Percentiles rank a stretch among this genome's conserved stretches.
Conservation (phyloP, 495 filamentous ascomycete species). For the Corynascus novoguineensis region DNA sequence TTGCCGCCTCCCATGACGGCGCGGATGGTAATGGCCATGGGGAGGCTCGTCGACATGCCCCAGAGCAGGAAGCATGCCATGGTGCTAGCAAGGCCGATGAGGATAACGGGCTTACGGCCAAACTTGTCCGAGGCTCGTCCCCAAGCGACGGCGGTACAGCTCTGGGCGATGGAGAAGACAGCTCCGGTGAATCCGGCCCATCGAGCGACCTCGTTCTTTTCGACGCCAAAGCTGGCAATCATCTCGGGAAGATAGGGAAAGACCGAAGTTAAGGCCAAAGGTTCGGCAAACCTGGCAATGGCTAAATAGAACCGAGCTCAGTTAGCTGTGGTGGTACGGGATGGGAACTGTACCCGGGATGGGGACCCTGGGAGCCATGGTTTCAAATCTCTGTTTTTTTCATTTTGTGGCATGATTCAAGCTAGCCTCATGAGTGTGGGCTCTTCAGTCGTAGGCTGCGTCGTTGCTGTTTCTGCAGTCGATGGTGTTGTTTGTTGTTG, state of each 20-base stretch:
- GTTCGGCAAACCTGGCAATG: slow-evolving; percentile 80
- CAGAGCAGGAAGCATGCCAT: slow-evolving; percentile 69
- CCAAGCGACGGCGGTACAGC: slow-evolving; percentile 69
- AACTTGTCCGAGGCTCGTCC: slow-evolving; percentile 67
- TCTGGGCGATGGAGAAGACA: slow-evolving; percentile 68
- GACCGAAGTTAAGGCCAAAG: slow-evolving; percentile 72
- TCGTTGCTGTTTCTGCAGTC: too few relatives aligned
- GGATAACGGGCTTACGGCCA: slow-evolving; percentile 70
- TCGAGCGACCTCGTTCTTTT: slow-evolving; percentile 64
- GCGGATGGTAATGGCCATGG: slow-evolving; percentile 65
- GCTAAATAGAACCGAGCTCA: slow-evolving; percentile 37
- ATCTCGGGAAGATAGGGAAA: slow-evolving; percentile 90
- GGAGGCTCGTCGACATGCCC: slow-evolving; percentile 68
- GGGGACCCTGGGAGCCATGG: background rate
- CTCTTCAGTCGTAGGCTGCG: too few relatives aligned
- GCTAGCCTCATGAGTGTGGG: too few relatives aligned
- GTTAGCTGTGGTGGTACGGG: slow-evolving; percentile 25
- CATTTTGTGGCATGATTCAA: too few relatives aligned
- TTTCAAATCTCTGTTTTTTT: too few relatives aligned
- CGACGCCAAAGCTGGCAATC: slow-evolving; percentile 73
- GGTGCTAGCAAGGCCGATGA: slow-evolving; percentile 63
- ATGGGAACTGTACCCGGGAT: slow-evolving; percentile 14
- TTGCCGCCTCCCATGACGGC: slow-evolving; percentile 61
- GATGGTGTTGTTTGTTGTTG: too few relatives aligned
- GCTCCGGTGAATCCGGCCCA: slow-evolving; percentile 70